Conservation (phyloP, 192 early-diverging fungal species). For the Radiomyces spectabilis region DNA sequence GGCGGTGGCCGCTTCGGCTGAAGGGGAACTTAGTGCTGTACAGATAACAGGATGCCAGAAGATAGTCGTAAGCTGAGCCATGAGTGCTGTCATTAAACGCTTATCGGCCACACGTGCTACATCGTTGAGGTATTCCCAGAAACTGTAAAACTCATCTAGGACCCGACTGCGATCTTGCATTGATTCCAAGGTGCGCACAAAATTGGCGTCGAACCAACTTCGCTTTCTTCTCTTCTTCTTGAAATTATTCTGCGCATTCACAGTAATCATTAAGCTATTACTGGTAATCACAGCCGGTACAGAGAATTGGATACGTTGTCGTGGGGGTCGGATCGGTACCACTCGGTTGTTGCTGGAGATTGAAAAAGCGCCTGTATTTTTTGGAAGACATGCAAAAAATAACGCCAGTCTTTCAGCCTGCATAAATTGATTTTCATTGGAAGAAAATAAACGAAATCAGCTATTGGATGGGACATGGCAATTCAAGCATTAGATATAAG, state of each 20-base stretch:
- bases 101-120: slow-evolving; percentile 29
- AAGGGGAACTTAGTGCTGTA: slow-evolving; percentile 21
- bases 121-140: slow-evolving; percentile 31
- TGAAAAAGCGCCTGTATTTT: slow-evolving; percentile 24
- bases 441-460: no score
- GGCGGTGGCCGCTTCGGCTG: slow-evolving; percentile 17
- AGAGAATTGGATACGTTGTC: slow-evolving; percentile 21
- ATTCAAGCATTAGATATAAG: no score
- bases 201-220: slow-evolving; percentile 24
- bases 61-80: slow-evolving; percentile 27
- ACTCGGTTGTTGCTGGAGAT: slow-evolving; percentile 20
- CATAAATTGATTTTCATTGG: no score
- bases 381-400: slow-evolving; percentile 24
- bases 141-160: slow-evolving; percentile 30
- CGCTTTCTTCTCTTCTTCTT: slow-evolving; percentile 27
- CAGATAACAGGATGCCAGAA: slow-evolving; percentile 32
- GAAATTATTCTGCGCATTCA: slow-evolving; percentile 23
- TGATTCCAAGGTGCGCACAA: slow-evolving; percentile 16
- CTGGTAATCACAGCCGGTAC: slow-evolving; percentile 26
- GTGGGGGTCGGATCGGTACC: slow-evolving; percentile 17
- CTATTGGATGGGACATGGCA: no score
- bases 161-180: slow-evolving; percentile 8
- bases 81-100: slow-evolving; percentile 23
- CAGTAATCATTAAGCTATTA: slow-evolving; percentile 23
- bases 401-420: slow-evolving; percentile 27